These are phyloP conservation scores for Metschnikowia kunwiensis DNA, from an alignment of 805 yeast genomes.

Conservation along the genomic window DNA sequence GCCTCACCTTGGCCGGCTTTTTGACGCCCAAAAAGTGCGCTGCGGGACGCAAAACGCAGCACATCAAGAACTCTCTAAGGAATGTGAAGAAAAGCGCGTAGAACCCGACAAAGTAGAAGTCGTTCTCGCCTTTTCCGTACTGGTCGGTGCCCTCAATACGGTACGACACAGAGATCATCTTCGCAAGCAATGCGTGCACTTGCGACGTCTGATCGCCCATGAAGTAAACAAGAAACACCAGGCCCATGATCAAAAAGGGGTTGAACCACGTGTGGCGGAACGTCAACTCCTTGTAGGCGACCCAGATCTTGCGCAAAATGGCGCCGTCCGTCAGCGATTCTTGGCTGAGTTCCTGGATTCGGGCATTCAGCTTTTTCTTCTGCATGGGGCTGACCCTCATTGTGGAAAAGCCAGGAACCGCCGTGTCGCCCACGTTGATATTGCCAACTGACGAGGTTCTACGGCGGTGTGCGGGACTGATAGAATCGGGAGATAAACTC, in stretches of 20 bases:
- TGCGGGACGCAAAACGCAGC: slow-evolving; percentile 68
- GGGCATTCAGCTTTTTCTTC: slow-evolving; percentile 31
- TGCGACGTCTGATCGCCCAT: slow-evolving; percentile 56
- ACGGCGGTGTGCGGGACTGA: slow-evolving; percentile 25
- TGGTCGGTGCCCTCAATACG: slow-evolving; percentile 56
- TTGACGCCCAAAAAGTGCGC: slow-evolving; percentile 54
- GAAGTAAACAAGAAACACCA: slow-evolving; percentile 44
- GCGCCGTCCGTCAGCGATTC: slow-evolving; percentile 45
- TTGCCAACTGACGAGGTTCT: slow-evolving; percentile 73
- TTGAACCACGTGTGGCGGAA: slow-evolving; percentile 69
- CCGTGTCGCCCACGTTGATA: slow-evolving; percentile 69
- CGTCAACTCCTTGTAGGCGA: slow-evolving; percentile 57
- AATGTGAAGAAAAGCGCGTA: slow-evolving; percentile 88
- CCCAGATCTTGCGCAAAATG: slow-evolving; percentile 51
- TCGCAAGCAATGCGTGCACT: slow-evolving; percentile 55
- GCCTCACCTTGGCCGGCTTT: slow-evolving; percentile 54
- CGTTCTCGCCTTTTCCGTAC: slow-evolving; percentile 87
- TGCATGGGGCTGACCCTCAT: slow-evolving; percentile 49
- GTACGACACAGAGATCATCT: slow-evolving; percentile 65
- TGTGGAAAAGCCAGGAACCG: slow-evolving; percentile 65
- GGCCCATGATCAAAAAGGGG: slow-evolving; percentile 51
- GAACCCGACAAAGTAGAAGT: slow-evolving; percentile 72
- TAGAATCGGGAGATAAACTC: slow-evolving; percentile 12
- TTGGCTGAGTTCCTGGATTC: slow-evolving; percentile 30
- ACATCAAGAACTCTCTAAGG: slow-evolving; percentile 88